Evolutionary conservation across 1,284 basidiomycete genomes (phyloP), one percentile per base, ranked within the genome.

Genomic region (Ceraceosorus bombacis): DNA sequence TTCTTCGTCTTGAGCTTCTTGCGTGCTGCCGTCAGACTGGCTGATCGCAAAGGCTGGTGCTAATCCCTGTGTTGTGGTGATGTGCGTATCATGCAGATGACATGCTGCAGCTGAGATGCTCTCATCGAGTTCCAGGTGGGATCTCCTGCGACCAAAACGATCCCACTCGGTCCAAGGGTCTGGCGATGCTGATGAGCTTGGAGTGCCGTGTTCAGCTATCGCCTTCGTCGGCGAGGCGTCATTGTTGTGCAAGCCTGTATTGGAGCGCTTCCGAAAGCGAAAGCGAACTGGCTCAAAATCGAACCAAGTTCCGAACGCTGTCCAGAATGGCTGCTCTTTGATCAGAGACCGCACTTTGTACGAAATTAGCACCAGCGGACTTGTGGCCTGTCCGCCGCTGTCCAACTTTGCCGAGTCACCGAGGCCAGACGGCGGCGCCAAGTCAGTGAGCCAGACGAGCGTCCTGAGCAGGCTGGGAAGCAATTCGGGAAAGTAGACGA

Each of bases 281-380:
- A 68, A 72, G 51, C 65, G 56, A 4, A 89, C 85, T 1, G 87
- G 85, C 50, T 79, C 73, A 63, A 86, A 88, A 6, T 81, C 75
- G 78, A 90, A 92, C 88, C 88, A 92, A 0, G 86, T 77, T 13
- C 88, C 88, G 65, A 92, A 87, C 0, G 86, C 85, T 9, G 81
- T 80, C 89, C 89, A 91, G 76, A 91, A 92, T 0, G 85, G 81
- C 1, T 84, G 81, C 73, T 91, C 89, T 69, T 89, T 89, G 2
- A 82, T 66, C 48, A 89, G 80, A 62, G 87, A 89, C 41, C 89
- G 85, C 49, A 89, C 80, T 78, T 86, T 88, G 82, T 90, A 81
- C 0, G 81, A 66, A 15, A 77, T 67, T 41, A 76, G 60, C 27
- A 77, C 68, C 51, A 70, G 60, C 4, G 66, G 68, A 15, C 17